Evolutionary conservation across 345 rosid genomes (phyloP), one percentile per base, ranked within the genome.

Genomic region (Populus pruinosa): DNA sequence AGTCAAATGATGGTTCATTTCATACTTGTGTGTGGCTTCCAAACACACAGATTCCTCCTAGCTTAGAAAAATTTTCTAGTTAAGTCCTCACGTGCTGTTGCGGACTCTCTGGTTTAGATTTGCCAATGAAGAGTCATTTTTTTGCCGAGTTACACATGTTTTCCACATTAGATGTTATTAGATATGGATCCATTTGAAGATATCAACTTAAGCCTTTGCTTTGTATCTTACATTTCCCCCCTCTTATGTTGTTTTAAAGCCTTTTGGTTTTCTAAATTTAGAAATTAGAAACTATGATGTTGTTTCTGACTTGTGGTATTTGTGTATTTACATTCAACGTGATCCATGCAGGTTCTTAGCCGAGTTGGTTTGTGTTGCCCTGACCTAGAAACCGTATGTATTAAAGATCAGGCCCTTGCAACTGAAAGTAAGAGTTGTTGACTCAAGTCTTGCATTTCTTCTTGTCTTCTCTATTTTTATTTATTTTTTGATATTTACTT

Each of bases 321-420:
- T 43, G 18, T 27, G 35, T 29, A 72, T 69, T 81, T 71, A 41
- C 39, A n/a, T 33, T 69, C 44, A 63, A 74, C 69, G 77, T 73
- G 67, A 49, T 79, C 75, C 29, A 49, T 79, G 44, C 89, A 96
- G 99, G 95, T 90, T 67, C 90, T 96, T 59, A 83, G 81, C 78
- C 87, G 90, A 86, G 88, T 85, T 79, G 87, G 89, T 71, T 82
- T 94, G 82, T 88, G 89, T 18, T 92, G 99, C 84, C 88, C 93
- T 81, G 97, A 94, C 75, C 92, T 96, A 69, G 97, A 87, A 75
- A 83, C 82, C 69, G 67, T 96, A 76, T 85, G 86, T 85, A 76
- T 96, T 63, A 96, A 94, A 79, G 98, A 96, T 85, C 95, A 92
- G 81, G 83, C 90, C 72, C 97, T 93, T 77, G 36, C 91, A n/a